Conservation (phyloP, 1,139 yeast species). For the Saccharomyces hybrid region DNA sequence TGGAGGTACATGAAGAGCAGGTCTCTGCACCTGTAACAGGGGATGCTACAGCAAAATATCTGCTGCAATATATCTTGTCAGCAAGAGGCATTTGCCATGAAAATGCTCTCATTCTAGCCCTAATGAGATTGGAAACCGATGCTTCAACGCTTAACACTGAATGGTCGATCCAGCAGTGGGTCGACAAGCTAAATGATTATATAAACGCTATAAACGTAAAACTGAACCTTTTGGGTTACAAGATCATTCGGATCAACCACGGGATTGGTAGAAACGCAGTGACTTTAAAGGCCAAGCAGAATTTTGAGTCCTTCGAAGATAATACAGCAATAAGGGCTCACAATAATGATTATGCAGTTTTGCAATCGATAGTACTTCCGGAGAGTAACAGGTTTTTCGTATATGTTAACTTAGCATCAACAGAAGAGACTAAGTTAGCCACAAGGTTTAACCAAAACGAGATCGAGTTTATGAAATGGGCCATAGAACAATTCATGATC, state of each 20-base stretch:
- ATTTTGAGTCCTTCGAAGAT: constrained; percentile 3
- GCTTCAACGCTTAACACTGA: constrained; percentile 6
- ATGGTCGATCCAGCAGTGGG: constrained; percentile 11
- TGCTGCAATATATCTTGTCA: constrained; percentile 23
- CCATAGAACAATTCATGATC: constrained; percentile 14
- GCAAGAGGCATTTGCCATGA: constrained; percentile 27
- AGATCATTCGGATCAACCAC: constrained; percentile 18
- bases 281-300: constrained; percentile 3
- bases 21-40: constrained; percentile 3
- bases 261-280: constrained; percentile 22
- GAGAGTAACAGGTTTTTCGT: constrained; percentile 22
- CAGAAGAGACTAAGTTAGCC: constrained; percentile 24
- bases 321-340: not conserved
- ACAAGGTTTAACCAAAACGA: constrained; percentile 24
- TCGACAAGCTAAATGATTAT: constrained; percentile 10
- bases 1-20: not conserved
- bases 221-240: constrained; percentile 19
- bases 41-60: constrained; percentile 9
- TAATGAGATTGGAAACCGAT: constrained; percentile 11
- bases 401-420: constrained; percentile 21
- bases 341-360: not conserved
- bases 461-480: constrained; percentile 25
- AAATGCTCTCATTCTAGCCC: constrained; percentile 17
- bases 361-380: constrained; percentile 7
- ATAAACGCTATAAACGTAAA: constrained; percentile 20